Evolutionary conservation across 108 stramenopile genomes (phyloP).

Genomic region (Seminavis robusta): DNA sequence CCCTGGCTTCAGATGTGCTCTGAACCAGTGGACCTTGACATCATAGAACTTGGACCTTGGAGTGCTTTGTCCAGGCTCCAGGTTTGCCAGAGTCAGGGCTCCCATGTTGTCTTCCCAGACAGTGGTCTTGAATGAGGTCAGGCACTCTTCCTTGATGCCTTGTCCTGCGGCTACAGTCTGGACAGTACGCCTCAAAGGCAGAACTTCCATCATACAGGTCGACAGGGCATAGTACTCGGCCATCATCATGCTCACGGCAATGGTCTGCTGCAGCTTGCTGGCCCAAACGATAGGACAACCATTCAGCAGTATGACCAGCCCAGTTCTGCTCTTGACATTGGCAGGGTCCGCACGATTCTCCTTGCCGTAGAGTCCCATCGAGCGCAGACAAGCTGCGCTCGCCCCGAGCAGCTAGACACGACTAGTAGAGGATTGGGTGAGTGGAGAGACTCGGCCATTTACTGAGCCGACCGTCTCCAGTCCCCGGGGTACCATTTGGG

Average conservation of each 20-base stretch:
- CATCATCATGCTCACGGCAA: slow-evolving; percentile 38
- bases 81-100: slow-evolving; percentile 6
- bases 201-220: slow-evolving; percentile 13
- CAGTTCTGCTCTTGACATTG: slow-evolving; percentile 36
- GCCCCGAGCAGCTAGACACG: too few relatives aligned
- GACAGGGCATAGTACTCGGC: slow-evolving; percentile 41
- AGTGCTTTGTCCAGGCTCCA: background rate
- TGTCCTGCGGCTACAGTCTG: background rate
- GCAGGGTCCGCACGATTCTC: slow-evolving; percentile 19
- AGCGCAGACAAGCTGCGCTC: too few relatives aligned
- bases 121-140: background rate
- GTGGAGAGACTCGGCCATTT: too few relatives aligned
- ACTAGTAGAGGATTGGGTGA: too few relatives aligned
- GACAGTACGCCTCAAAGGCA: slow-evolving; percentile 25
- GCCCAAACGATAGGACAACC: slow-evolving; percentile 46
- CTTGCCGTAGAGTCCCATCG: slow-evolving; percentile 20
- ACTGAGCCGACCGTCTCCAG: too few relatives aligned
- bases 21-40: slow-evolving; percentile 26
- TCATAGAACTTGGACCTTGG: slow-evolving; percentile 33
- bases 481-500: too few relatives aligned
- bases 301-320: slow-evolving; percentile 29
- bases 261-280: slow-evolving; percentile 28
- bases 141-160: background rate
- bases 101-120: slow-evolving; percentile 41
- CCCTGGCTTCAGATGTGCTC: background rate